Evolutionary conservation across 177 flowering plant species (phyloP), one percentile per base, ranked within the genome.

Genomic region (Tripterygium wilfordii): DNA sequence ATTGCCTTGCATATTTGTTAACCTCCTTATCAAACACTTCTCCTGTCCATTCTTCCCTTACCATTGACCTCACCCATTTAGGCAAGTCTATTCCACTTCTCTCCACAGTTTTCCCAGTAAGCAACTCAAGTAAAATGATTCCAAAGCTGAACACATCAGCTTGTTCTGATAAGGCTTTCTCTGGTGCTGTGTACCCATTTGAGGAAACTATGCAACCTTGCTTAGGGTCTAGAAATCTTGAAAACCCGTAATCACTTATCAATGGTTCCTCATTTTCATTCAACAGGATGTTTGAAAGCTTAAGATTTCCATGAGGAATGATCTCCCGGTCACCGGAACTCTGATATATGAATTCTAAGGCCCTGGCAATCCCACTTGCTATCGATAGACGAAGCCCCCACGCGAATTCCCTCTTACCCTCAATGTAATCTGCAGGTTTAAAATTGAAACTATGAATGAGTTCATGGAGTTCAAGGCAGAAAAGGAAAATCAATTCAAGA

Each of bases 31-130:
- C 88, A 33, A 82, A 79, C 0, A 82, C 88, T 35, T 82, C 88
- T 17, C 80, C 82, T 0, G 85, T 82, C 85, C 88, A 79, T 58
- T 82, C 88, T 52, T 79, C 88, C 49, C 79, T 74, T 32, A 82
- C 79, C 67, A 66, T 77, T 48, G 83, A 51, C 46, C 48, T 72
- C 5, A 77, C 88, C 88, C 88, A 79, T 48, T 71, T 79, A 2
- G 76, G 75, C 41, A 82, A 77, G 65, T 79, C 75, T 39, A 74
- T 15, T 1, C 79, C 79, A 33, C 29, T 75, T 21, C 62, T 70
- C 32, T 70, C 81, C 1, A 74, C 75, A 1, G 63, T 61, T 61
- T 71, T 78, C 3, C 80, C 81, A 0, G 88, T 81, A 40, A 81
- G 49, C 4, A 81, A 38, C 50, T 66, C 83, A 4, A 77, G 70